phyloP scores from a whole-genome alignment of 345 rosid genomes.

The Trapa bicornis region DNA sequence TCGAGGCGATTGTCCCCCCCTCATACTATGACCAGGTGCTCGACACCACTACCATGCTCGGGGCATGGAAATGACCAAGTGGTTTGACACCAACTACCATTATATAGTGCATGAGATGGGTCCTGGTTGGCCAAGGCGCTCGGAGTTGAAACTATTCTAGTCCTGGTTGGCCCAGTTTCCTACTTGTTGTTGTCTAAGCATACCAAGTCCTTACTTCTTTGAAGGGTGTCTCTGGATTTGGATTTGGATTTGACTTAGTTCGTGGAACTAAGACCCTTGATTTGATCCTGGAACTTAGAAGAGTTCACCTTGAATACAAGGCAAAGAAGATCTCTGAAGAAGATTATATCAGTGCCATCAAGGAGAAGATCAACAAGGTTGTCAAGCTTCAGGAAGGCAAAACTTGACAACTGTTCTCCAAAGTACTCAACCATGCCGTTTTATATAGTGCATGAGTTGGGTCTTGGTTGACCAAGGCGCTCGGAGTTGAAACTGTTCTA shows the following conservation, averaged over 20 bases:
- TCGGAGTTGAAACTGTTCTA: slow-evolving; percentile 74
- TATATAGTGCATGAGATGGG: slow-evolving; percentile 95
- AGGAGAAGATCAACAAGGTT: slow-evolving; percentile 13
- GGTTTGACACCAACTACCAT: slow-evolving; percentile 99
- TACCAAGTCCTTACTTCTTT: slow-evolving; percentile 78
- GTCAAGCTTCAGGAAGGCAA: too few relatives aligned
- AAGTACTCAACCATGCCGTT: too few relatives aligned
- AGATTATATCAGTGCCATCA: slow-evolving; percentile 66
- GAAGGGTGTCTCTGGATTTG: slow-evolving; percentile 66
- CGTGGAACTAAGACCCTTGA: slow-evolving; percentile 69
- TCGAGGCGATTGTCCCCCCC: slow-evolving; percentile 27
- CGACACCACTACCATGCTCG: slow-evolving; percentile 89
- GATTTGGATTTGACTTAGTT: slow-evolving; percentile 74
- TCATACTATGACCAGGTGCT: slow-evolving; percentile 83
- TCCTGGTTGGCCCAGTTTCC: slow-evolving; percentile 78
- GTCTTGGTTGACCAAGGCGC: slow-evolving; percentile 91
- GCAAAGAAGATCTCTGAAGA: slow-evolving; percentile 95
- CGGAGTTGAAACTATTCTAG: slow-evolving; percentile 75
- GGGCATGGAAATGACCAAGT: slow-evolving; percentile 99
- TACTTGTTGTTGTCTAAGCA: slow-evolving; percentile 88
- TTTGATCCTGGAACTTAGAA: slow-evolving; percentile 70
- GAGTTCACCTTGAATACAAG: slow-evolving; percentile 93
- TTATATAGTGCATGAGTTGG: slow-evolving; percentile 91
- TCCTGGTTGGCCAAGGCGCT: slow-evolving; percentile 88
- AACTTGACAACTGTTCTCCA: too few relatives aligned